These are phyloP conservation scores for Moesziomyces sp. DNA, from an alignment of 1,284 basidiomycete genomes.

Conservation along the genomic window DNA sequence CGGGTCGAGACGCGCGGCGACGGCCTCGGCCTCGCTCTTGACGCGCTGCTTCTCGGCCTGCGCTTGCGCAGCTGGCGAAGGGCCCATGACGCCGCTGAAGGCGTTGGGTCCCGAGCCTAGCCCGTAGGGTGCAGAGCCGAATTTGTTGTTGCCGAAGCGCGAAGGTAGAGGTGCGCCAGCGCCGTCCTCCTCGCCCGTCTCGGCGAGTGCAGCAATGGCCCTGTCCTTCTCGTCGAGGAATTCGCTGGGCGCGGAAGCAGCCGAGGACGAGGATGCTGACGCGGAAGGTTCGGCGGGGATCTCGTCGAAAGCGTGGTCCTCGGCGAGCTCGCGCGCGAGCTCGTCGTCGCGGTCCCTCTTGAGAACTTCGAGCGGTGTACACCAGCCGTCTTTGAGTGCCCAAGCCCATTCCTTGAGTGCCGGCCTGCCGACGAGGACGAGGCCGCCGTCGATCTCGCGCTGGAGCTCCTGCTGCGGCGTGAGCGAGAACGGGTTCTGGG, in stretches of 20 bases:
- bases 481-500: conserved; percentile 73
- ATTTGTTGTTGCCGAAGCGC: conserved; percentile 22
- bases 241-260: conserved; percentile 22
- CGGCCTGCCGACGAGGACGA: conserved; percentile 87
- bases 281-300: conserved; percentile 45
- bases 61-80: conserved; percentile 36
- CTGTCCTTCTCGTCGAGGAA: conserved; percentile 49
- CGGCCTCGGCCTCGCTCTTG: conserved; percentile 38
- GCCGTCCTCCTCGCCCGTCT: conserved; percentile 42
- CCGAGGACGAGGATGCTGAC: conserved; percentile 7
- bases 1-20: conserved; percentile 55
- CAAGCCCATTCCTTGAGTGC: conserved; percentile 94
- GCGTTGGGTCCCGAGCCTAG: conserved; percentile 34
- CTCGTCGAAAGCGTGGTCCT: conserved; percentile 83
- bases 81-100: conserved; percentile 36
- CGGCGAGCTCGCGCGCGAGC: conserved; percentile 76
- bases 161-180: conserved; percentile 46
- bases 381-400: conserved; percentile 86
- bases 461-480: conserved; percentile 73
- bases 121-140: conserved; percentile 27
- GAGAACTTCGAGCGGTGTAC: conserved; percentile 72
- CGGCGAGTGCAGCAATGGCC: conserved; percentile 28
- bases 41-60: conserved; percentile 38
- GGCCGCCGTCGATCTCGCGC: conserved; percentile 81
- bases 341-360: conserved; percentile 76